Evolutionary conservation across 78 protist genomes (phyloP).

Genomic region (Paulinella micropora): DNA sequence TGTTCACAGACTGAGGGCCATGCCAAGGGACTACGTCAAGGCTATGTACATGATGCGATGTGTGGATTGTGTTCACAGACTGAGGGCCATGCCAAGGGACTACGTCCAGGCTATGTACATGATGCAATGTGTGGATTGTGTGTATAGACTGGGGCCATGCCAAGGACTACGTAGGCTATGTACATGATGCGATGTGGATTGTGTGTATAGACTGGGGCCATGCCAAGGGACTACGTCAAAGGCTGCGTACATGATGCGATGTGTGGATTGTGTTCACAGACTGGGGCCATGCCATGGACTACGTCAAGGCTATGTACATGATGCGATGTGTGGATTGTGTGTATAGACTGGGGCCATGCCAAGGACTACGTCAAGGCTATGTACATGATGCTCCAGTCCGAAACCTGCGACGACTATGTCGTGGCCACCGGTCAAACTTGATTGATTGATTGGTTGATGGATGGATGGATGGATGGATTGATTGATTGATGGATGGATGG

Average conservation of each 20-base stretch:
- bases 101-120: slow-evolving; percentile 34
- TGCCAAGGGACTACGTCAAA: too few relatives aligned
- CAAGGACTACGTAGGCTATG: too few relatives aligned
- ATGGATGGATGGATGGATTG: too few relatives aligned
- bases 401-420: slow-evolving; percentile 62
- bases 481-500: too few relatives aligned
- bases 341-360: slow-evolving; percentile 7
- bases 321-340: not conserved
- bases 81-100: slow-evolving; percentile 14
- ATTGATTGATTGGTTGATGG: too few relatives aligned
- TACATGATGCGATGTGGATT: too few relatives aligned
- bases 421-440: slow-evolving; percentile 81
- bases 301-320: slow-evolving; percentile 67
- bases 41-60: slow-evolving; percentile 55
- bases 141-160: too few relatives aligned
- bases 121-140: too few relatives aligned
- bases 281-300: slow-evolving; percentile 49
- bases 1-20: not conserved
- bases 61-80: not conserved
- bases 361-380: slow-evolving; percentile 31
- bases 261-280: not conserved
- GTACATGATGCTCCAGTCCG: slow-evolving; percentile 30
- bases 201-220: too few relatives aligned
- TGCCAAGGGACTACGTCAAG: slow-evolving; percentile 65
- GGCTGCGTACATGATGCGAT: too few relatives aligned